Evolutionary conservation across 306 rosid species (phyloP).

Genomic region (Castanopsis chinensis): DNA sequence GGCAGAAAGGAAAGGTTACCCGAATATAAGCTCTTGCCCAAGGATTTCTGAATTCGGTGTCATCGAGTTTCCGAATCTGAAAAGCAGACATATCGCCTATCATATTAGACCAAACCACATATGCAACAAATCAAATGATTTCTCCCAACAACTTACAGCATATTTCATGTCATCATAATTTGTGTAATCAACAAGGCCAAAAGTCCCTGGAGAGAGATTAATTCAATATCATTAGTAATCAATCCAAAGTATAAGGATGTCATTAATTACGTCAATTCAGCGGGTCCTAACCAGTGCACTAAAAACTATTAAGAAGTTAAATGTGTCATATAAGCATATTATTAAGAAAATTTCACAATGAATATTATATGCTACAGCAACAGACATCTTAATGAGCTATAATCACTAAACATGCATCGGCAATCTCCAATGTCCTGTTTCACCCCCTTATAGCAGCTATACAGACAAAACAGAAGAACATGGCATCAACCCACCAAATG

Average conservation of each 20-base stretch:
- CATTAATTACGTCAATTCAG: background rate
- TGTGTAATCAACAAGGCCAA: constrained; percentile 88
- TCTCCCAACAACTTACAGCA: constrained; percentile 65
- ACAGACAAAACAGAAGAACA: background rate
- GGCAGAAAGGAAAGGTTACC: constrained; percentile 42
- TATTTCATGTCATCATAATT: constrained; percentile 97
- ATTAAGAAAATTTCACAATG: background rate
- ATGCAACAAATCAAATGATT: background rate
- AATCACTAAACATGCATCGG: background rate
- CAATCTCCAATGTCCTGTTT: background rate
- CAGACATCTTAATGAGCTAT: background rate
- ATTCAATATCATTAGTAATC: background rate
- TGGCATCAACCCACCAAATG: background rate
- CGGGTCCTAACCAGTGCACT: background rate
- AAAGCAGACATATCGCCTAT: background rate
- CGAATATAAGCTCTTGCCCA: constrained; percentile 92
- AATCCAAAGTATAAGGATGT: background rate
- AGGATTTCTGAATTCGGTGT: constrained; percentile 94
- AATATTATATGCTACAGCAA: background rate
- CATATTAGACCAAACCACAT: background rate
- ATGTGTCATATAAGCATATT: background rate
- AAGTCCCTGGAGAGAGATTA: constrained; percentile 68
- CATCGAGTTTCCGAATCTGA: constrained; percentile 88
- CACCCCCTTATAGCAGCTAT: background rate
- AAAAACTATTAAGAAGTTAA: background rate